Conservation (phyloP, 2,329 filamentous ascomycete genomes). For the Trichoderma guizhouense region DNA sequence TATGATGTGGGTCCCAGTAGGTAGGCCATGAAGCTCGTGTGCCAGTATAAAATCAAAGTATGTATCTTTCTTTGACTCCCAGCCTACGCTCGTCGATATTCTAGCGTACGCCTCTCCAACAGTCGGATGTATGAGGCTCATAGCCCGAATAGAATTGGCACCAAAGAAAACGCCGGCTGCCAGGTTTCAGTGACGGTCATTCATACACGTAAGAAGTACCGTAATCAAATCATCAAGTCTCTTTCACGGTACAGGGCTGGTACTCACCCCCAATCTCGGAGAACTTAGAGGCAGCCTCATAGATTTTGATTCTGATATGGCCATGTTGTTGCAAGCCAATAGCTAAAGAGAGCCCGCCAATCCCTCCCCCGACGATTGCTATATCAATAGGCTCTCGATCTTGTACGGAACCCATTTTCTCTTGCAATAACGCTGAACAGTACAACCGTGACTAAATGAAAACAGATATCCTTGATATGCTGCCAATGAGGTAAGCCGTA, state of each 20-base stretch:
- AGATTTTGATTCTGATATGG: constrained; percentile 43
- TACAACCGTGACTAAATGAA: neutral
- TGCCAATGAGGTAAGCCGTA: neutral
- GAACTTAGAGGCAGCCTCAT: constrained; percentile 53
- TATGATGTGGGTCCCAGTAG: constrained; percentile 17
- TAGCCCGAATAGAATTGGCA: constrained; percentile 52
- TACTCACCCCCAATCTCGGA: constrained; percentile 47
- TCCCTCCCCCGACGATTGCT: constrained; percentile 58
- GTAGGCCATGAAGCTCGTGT: constrained; percentile 17
- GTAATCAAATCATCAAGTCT: neutral
- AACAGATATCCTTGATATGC: neutral
- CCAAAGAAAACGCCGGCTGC: constrained; percentile 52
- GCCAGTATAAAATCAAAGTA: constrained; percentile 22
- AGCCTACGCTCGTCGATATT: constrained; percentile 23
- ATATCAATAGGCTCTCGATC: constrained; percentile 26
- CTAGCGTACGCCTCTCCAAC: constrained; percentile 42
- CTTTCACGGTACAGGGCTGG: neutral
- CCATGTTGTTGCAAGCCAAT: constrained; percentile 41
- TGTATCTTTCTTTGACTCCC: constrained; percentile 19
- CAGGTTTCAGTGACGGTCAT: neutral
- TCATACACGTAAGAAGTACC: neutral
- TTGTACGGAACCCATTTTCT: neutral
- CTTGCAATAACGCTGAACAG: neutral
- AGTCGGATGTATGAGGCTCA: constrained; percentile 49
- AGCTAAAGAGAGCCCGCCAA: constrained; percentile 53